Percentiles rank a stretch among this genome's conserved stretches.
Evolutionary conservation across 768 basidiomycete genomes (phyloP).

Genomic region (Lenzites betulinus): DNA sequence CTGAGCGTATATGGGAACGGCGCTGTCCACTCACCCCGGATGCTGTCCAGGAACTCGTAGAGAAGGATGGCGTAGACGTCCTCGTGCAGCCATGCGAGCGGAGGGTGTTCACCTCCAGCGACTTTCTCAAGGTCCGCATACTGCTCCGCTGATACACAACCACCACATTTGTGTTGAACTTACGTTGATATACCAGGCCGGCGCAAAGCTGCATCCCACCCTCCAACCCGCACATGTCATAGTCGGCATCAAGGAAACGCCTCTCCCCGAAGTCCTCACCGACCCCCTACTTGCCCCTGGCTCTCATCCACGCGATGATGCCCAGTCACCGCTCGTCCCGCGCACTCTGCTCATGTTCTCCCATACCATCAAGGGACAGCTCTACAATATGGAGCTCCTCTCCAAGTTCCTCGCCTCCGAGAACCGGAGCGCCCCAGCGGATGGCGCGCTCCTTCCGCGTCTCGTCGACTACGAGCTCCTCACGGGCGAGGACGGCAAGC

Average conservation of each 20-base stretch:
- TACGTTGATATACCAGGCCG: constrained; percentile 54
- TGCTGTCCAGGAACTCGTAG: constrained; percentile 62
- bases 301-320: constrained; percentile 14
- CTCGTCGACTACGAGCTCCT: constrained; percentile 89
- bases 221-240: constrained; percentile 71
- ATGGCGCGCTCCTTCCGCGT: constrained; percentile 40
- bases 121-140: constrained; percentile 63
- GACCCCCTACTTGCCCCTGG: constrained; percentile 38
- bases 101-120: constrained; percentile 65
- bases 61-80: constrained; percentile 58
- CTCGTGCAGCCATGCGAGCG: constrained; percentile 76
- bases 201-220: constrained; percentile 62
- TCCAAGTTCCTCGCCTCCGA: constrained; percentile 55
- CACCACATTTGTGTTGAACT: neutral
- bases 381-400: constrained; percentile 82
- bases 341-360: constrained; percentile 91
- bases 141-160: neutral
- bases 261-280: constrained; percentile 60
- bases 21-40: constrained; percentile 81
- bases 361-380: constrained; percentile 86
- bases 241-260: constrained; percentile 88
- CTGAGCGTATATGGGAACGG: constrained; percentile 82
- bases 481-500: constrained; percentile 58
- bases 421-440: constrained; percentile 6
- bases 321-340: constrained; percentile 30